These are phyloP conservation scores for Fusarium secorum DNA, from an alignment of 2,329 filamentous ascomycete species.

Conservation along the genomic window DNA sequence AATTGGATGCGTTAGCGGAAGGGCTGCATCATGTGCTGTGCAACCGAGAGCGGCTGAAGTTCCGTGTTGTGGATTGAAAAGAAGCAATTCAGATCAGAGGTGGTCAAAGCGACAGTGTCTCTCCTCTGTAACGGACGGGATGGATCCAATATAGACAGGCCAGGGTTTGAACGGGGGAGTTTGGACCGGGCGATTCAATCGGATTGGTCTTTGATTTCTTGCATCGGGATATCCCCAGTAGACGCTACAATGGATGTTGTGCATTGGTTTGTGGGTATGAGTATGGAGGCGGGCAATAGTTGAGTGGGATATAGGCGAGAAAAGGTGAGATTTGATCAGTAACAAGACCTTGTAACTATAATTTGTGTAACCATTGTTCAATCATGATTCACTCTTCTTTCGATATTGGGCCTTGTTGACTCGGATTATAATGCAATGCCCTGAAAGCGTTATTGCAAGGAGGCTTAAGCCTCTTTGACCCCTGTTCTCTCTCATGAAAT, in stretches of 20 bases:
- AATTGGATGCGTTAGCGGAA: background rate
- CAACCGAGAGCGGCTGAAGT: background rate
- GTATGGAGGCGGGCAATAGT: background rate
- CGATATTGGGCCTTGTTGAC: background rate
- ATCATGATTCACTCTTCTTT: background rate
- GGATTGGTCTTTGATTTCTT: constrained; percentile 10
- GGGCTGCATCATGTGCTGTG: constrained; percentile 14
- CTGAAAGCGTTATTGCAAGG: background rate
- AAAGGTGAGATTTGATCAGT: background rate
- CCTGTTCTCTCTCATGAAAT: constrained; percentile 15
- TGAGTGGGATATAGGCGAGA: background rate
- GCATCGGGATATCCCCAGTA: constrained; percentile 9
- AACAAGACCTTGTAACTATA: background rate
- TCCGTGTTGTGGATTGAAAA: background rate
- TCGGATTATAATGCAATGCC: background rate
- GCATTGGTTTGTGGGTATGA: background rate
- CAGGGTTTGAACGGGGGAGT: background rate
- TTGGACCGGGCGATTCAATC: background rate
- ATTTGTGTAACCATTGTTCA: background rate
- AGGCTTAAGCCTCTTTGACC: background rate
- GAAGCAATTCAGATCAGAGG: constrained; percentile 4
- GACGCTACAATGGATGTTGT: constrained; percentile 1
- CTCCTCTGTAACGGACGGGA: background rate
- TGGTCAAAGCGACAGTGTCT: constrained; percentile 2
- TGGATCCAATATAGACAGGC: background rate